phyloP scores from a whole-genome alignment of 352 stramenopile species.

The Pythium dissotocum region DNA sequence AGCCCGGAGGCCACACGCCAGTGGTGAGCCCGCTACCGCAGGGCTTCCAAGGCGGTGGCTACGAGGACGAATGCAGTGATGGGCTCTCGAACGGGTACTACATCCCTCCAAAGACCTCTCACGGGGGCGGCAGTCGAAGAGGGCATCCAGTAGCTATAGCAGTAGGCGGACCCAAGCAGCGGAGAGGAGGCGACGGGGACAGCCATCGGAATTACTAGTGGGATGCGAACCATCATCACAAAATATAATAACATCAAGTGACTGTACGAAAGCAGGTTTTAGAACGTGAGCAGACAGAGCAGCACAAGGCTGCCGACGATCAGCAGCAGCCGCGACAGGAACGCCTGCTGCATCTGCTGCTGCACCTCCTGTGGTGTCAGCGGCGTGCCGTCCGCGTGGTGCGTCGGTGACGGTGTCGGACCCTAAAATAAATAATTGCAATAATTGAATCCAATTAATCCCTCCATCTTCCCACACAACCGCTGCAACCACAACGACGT shows the following conservation, averaged over 20 bases:
- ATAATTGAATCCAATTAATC: too few species aligned
- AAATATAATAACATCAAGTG: conserved; percentile 9
- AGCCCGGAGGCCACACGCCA: conserved; percentile 3
- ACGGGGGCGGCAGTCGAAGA: conserved; percentile 12
- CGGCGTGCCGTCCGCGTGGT: conserved; percentile 45
- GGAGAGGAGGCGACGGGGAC: conserved; percentile 21
- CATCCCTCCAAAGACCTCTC: conserved; percentile 33
- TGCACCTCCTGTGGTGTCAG: conserved; percentile 50
- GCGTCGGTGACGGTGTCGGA: conserved; percentile 37
- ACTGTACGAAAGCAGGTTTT: too few species aligned
- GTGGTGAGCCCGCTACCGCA: conserved; percentile 19
- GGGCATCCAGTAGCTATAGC: background rate
- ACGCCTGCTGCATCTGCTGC: conserved; percentile 73
- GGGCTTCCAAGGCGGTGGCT: conserved; percentile 6
- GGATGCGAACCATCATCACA: too few species aligned
- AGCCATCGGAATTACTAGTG: conserved; percentile 27
- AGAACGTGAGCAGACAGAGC: conserved; percentile 72
- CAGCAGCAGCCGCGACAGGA: conserved; percentile 71
- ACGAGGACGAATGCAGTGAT: background rate
- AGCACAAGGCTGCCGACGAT: conserved; percentile 73
- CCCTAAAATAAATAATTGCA: conserved; percentile 27
- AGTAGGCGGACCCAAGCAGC: conserved; percentile 20
- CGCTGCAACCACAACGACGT: conserved; percentile 22
- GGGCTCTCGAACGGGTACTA: conserved; percentile 6
- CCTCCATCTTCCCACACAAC: background rate